Evolutionary conservation across 2,329 filamentous ascomycete genomes (phyloP), one percentile per base, ranked within the genome.

Genomic region (Xylaria sp.): DNA sequence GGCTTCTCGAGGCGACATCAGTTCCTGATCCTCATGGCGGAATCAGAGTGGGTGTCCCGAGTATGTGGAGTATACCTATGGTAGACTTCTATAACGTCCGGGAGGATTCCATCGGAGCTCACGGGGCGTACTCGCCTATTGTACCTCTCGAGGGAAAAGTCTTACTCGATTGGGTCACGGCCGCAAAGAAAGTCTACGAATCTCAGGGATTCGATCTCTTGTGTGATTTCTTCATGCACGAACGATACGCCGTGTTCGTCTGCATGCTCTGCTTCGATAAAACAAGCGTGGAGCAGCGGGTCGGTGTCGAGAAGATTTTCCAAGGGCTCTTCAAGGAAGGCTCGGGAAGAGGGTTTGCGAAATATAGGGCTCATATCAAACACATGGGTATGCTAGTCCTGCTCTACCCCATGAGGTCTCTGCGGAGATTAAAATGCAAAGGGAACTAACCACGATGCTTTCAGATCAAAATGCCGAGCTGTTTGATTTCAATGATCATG

Each of bases 221-320:
- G 66, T 81, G 80, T 66, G 82, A 84, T 63, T 83, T 83, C 73
- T 83, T 83, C 74, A 82, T 84, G 80, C 79, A 82, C 55, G 81
- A 83, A 66, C 75, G 81, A 1, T 81, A 83, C 53, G 79, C 82
- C 9, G 80, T 84, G 38, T 79, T 83, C 49, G 81, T 83, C 67
- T 82, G 82, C 65, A 84, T 84, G 81, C 80, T 83, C 63, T 79
- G 78, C 4, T 84, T 82, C 64, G 82, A 84, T 69, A 82, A 83
- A 72, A 80, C 77, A 2, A 79, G 80, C 55, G 66, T 73, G 3
- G 73, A 73, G 61, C 79, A 83, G 65, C 76, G 79, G 11, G 66
- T 72, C 39, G 75, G 77, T 15, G 77, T 83, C 38, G 71, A 79
- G 47, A 73, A 65, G 39, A 67, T 80, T 42, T 80, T 79, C 63